Conservation (phyloP, 768 basidiomycete genomes). For the Boletus sp. region DNA sequence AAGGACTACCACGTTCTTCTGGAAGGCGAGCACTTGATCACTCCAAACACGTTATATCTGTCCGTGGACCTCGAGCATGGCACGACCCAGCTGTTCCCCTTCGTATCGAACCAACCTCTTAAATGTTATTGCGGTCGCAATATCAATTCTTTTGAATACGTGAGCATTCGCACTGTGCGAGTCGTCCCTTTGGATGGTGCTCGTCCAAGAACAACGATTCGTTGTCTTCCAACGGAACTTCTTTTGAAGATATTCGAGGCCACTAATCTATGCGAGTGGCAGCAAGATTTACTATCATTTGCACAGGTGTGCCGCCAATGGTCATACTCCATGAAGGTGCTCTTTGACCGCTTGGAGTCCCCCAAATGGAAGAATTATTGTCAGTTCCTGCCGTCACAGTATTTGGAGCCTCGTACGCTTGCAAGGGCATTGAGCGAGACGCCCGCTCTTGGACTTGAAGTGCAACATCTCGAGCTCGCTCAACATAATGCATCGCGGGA, state of each 20-base stretch:
- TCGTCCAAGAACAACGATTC: not conserved
- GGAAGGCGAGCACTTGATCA: not conserved
- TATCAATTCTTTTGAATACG: not conserved
- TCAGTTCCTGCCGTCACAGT: no score
- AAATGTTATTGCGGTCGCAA: not conserved
- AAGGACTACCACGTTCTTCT: not conserved
- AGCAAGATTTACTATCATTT: conserved; percentile 1
- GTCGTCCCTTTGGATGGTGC: not conserved
- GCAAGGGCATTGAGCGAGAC: not conserved
- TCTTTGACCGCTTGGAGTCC: not conserved
- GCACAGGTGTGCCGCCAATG: conserved; percentile 10
- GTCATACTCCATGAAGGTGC: not conserved
- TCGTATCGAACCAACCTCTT: no score
- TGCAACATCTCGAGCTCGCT: not conserved
- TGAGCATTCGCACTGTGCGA: not conserved
- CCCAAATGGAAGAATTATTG: not conserved
- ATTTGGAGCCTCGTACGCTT: not conserved
- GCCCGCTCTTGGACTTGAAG: not conserved
- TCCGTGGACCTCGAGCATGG: not conserved
- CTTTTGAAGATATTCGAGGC: not conserved
- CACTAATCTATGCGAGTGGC: not conserved
- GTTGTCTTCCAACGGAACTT: not conserved
- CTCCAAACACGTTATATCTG: not conserved
- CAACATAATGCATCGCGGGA: not conserved
- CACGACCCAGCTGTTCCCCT: not conserved